These are phyloP conservation scores for Colletotrichum endophyticum DNA, from an alignment of 2,329 filamentous ascomycete species.

Conservation along the genomic window DNA sequence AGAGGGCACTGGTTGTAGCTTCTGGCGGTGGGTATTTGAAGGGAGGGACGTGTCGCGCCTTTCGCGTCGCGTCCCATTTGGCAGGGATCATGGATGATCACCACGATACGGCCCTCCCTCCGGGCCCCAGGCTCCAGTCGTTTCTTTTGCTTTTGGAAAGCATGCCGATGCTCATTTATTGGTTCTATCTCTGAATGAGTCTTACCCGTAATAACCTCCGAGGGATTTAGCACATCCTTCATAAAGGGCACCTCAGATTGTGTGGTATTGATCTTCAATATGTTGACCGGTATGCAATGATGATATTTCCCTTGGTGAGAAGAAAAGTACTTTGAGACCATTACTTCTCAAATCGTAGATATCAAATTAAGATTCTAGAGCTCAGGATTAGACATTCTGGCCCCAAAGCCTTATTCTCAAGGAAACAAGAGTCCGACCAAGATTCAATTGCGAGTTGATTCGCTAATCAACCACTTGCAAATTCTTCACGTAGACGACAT, in stretches of 20 bases:
- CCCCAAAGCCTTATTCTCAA: not conserved
- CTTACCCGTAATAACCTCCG: no score
- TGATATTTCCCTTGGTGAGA: not conserved
- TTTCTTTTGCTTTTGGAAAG: not conserved
- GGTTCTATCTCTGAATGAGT: not conserved
- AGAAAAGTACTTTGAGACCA: not conserved
- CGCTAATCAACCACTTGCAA: not conserved
- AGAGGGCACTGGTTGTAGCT: not conserved
- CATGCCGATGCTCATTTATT: not conserved
- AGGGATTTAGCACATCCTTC: no score
- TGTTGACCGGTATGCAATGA: not conserved
- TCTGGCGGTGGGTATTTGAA: not conserved
- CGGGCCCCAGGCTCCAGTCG: not conserved
- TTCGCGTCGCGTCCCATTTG: not conserved
- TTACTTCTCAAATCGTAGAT: not conserved
- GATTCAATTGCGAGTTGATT: rapidly evolving
- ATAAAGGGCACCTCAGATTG: not conserved
- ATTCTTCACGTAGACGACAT: not conserved
- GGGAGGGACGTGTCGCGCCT: not conserved
- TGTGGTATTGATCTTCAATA: not conserved
- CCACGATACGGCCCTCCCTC: not conserved
- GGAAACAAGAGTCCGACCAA: not conserved
- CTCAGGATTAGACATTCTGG: not conserved
- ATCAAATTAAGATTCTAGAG: not conserved
- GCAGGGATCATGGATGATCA: not conserved